A percentile compares a stretch with the other conserved stretches of the same genome.
These are phyloP conservation scores for Spiraea crenata DNA, from an alignment of 331 rosid genomes.

Conservation along the genomic window DNA sequence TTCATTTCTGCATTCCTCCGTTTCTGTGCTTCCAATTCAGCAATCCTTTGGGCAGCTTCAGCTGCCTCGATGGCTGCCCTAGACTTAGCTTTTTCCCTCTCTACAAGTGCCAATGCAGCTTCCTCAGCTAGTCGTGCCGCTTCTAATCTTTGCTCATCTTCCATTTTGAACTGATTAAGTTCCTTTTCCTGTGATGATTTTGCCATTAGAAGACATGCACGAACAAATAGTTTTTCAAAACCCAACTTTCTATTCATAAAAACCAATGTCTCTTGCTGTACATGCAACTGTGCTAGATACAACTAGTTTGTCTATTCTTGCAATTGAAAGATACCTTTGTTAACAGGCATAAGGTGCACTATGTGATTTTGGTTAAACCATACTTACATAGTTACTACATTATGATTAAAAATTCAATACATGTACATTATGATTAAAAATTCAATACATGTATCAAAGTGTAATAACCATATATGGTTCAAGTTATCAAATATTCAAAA, in stretches of 20 bases:
- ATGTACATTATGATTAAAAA: too few relatives aligned
- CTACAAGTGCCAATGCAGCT: conserved; percentile 45
- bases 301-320: too few relatives aligned
- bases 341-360: too few relatives aligned
- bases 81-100: conserved; percentile 45
- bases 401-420: too few relatives aligned
- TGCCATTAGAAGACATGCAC: background rate
- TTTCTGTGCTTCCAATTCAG: conserved; percentile 50
- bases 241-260: background rate
- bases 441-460: too few relatives aligned
- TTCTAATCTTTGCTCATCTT: conserved; percentile 47
- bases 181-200: conserved; percentile 40
- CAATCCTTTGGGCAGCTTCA: conserved; percentile 38
- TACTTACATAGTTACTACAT: too few relatives aligned
- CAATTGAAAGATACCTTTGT: too few relatives aligned
- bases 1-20: conserved; percentile 39
- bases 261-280: too few relatives aligned
- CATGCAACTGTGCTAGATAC: too few relatives aligned
- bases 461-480: background rate
- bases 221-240: background rate
- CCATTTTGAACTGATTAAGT: conserved; percentile 50
- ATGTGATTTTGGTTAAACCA: too few relatives aligned
- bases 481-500: background rate
- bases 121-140: conserved; percentile 38
- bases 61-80: conserved; percentile 55